Conservation (phyloP, 495 filamentous ascomycete genomes). For the Aspergillus heteromorphus region DNA sequence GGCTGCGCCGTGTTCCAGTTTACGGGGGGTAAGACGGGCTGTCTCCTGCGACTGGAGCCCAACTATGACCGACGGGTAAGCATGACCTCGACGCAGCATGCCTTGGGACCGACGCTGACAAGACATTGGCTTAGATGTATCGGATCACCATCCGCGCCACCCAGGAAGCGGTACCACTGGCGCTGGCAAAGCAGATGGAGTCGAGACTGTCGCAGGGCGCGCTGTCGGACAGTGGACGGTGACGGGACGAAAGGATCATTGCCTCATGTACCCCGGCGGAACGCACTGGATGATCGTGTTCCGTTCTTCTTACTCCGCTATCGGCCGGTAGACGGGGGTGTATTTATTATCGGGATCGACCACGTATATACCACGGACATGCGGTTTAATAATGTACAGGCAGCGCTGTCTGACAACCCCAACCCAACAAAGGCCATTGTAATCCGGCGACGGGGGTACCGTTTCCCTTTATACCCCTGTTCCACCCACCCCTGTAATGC, state of each 20-base stretch:
- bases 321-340: not conserved
- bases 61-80: constrained; percentile 83
- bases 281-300: not conserved
- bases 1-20: constrained; percentile 88
- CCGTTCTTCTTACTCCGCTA: not conserved
- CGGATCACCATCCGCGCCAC: constrained; percentile 93
- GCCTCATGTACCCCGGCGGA: not conserved
- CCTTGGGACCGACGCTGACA: constrained; percentile 5
- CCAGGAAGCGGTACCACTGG: constrained; percentile 77
- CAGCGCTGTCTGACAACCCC: not conserved
- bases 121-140: constrained; percentile 63
- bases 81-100: not conserved
- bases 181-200: constrained; percentile 81
- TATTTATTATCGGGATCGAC: not conserved
- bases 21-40: constrained; percentile 85
- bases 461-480: not conserved
- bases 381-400: constrained; percentile 1
- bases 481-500: not conserved
- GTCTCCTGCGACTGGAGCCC: constrained; percentile 87
- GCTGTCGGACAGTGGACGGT: not conserved
- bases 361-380: not conserved
- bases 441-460: not conserved
- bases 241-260: not conserved
- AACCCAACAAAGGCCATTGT: not conserved
- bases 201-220: constrained; percentile 61